Evolutionary conservation across 129 eudicot species (phyloP).

Genomic region (Glebionis coronaria): DNA sequence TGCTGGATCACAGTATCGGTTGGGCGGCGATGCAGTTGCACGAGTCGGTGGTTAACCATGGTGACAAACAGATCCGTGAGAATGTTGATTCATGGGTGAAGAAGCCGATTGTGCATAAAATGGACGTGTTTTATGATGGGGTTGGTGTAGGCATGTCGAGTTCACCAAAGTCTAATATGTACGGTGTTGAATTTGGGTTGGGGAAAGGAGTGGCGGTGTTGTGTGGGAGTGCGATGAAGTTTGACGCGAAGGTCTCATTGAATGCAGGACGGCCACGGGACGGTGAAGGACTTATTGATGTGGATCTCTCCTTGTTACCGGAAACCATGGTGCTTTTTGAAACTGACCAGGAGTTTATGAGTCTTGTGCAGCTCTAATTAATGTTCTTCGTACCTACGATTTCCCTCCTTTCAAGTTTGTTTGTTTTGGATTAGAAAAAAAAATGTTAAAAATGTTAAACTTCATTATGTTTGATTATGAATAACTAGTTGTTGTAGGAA

Average conservation of each 20-base stretch:
- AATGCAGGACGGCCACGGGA: conserved; percentile 21
- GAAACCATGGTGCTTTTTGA: conserved; percentile 34
- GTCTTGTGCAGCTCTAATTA: conserved; percentile 16
- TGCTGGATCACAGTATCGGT: conserved; percentile 15
- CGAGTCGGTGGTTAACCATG: conserved; percentile 16
- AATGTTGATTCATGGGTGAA: too few species aligned
- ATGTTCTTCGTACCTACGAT: conserved; percentile 7
- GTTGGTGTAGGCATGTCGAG: too few species aligned
- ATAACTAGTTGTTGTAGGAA: background rate
- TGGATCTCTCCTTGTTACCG: too few species aligned
- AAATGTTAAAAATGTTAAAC: conserved; percentile 11
- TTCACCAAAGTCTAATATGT: too few species aligned
- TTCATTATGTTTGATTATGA: conserved; percentile 10
- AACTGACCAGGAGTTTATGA: conserved; percentile 36
- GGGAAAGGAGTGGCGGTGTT: too few species aligned
- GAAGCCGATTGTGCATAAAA: too few species aligned
- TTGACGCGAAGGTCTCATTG: conserved; percentile 21
- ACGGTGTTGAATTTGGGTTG: too few species aligned
- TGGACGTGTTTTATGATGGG: too few species aligned
- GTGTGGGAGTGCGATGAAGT: conserved; percentile 15
- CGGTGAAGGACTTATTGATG: too few species aligned
- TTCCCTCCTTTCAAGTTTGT: conserved; percentile 11
- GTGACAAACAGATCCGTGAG: conserved; percentile 6
- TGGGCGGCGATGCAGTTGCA: too few species aligned
- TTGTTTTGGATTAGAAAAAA: background rate